These are phyloP conservation scores for Alnus rubra DNA, from an alignment of 306 rosid genomes.

Conservation along the genomic window DNA sequence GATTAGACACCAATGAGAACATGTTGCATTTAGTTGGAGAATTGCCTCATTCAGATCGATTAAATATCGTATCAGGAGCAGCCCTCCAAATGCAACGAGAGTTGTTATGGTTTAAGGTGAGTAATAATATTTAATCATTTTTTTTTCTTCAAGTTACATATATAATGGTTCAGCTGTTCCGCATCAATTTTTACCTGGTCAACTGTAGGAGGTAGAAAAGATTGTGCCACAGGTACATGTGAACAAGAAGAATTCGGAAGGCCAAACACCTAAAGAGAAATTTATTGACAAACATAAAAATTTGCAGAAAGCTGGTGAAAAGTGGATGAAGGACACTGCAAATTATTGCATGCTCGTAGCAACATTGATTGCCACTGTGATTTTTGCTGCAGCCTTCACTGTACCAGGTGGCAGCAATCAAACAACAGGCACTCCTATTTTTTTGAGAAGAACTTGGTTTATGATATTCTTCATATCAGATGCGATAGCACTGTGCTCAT, in stretches of 20 bases:
- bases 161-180: no score
- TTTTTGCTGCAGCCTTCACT: neutral
- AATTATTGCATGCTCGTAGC: neutral
- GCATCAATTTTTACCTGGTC: neutral
- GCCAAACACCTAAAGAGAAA: neutral
- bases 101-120: no score
- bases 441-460: neutral
- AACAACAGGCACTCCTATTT: neutral
- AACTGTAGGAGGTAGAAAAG: neutral
- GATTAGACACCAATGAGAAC: fast-evolving
- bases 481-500: neutral
- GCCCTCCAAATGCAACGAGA: no score
- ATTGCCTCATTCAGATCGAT: no score
- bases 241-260: neutral
- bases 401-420: neutral
- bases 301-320: neutral
- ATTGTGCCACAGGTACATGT: neutral
- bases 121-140: no score
- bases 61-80: no score
- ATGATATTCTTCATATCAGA: neutral
- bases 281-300: neutral
- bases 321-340: slow-evolving; percentile 11
- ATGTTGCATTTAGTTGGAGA: no score
- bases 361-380: slow-evolving; percentile 1
- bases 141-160: no score